A percentile compares a stretch with the other conserved stretches of the same genome.
phyloP scores from a whole-genome alignment of 805 yeast genomes.

The Kuraishia ogatae region DNA sequence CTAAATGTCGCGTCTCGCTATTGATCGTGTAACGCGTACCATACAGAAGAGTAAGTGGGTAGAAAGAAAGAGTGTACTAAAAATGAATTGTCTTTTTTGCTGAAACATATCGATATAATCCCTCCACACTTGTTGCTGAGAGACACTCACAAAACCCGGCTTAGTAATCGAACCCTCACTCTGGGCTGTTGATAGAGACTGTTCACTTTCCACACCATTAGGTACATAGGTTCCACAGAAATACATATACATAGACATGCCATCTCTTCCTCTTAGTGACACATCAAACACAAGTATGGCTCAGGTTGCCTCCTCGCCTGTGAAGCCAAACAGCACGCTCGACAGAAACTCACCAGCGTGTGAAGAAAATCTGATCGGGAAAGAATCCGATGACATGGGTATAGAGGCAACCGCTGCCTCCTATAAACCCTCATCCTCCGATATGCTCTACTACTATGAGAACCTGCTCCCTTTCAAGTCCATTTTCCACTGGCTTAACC shows the following conservation, averaged over 20 bases:
- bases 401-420: constrained; percentile 14
- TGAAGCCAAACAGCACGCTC: background rate
- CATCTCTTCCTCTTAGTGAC: background rate
- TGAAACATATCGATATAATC: too few relatives aligned
- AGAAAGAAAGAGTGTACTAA: too few relatives aligned
- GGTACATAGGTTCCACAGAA: too few relatives aligned
- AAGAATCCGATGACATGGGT: background rate
- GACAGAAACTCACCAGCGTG: background rate
- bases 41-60: too few relatives aligned
- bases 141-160: too few relatives aligned
- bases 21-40: too few relatives aligned
- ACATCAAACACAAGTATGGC: background rate
- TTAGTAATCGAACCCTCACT: too few relatives aligned
- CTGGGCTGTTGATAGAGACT: too few relatives aligned
- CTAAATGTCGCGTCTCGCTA: too few relatives aligned
- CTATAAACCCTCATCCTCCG: constrained; percentile 38
- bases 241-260: background rate
- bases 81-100: too few relatives aligned
- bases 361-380: background rate
- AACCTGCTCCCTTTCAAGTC: constrained; percentile 67
- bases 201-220: too few relatives aligned
- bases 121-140: too few relatives aligned
- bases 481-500: constrained; percentile 85
- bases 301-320: background rate
- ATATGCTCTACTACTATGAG: constrained; percentile 66